Base-by-base conservation (phyloP, 441 rosid species). In the Daphne laureola region DNA sequence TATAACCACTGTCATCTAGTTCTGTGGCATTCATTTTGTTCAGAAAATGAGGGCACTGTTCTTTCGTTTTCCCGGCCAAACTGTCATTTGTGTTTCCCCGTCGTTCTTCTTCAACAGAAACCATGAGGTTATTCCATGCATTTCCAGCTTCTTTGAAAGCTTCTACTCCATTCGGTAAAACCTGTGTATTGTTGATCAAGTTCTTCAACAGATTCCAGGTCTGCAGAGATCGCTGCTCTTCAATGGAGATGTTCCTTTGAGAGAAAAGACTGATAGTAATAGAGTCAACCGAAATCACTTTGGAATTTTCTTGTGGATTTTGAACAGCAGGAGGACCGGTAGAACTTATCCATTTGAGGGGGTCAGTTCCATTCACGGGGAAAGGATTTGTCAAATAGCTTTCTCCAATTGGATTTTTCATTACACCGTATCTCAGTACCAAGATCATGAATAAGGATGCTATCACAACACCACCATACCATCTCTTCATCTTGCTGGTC, bases 61-160 rank as follows among this genome's bases (percentile, higher is more conserved):
- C 90, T 66, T 74, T 82, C 16, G 69, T 75, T 69, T 51, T 73
- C 63, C 65, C 69, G 14, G 58, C 68, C 27, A 72, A 74, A 51
- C 78, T 87, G 49, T 69, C 86, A 66, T 78, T 83, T 7, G 49
- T 42, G 64, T 65, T 68, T 57, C 65, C 67, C 17, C 54, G 76
- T 50, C 71, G 82, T 72, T 92, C 76, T 63, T 78, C 83, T 59
- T 84, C 84, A 49, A 81, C 61, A 14, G 87, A 76, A 54, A 73
- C 73, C 84, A 93, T 73, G 53, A 90, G 93, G 65, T 45, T 80
- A 64, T 69, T 74, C 96, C 97, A 93, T 14, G 95, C 96, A 71
- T 58, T 76, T 66, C 81, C 76, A 58, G 96, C 98, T 74, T 87
- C 97, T 76, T 82, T 90, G n/a, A 93, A 78, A 8, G 97, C 98